Conservation (phyloP, 2,329 filamentous ascomycete genomes). For the Calonectria leucothoes region DNA sequence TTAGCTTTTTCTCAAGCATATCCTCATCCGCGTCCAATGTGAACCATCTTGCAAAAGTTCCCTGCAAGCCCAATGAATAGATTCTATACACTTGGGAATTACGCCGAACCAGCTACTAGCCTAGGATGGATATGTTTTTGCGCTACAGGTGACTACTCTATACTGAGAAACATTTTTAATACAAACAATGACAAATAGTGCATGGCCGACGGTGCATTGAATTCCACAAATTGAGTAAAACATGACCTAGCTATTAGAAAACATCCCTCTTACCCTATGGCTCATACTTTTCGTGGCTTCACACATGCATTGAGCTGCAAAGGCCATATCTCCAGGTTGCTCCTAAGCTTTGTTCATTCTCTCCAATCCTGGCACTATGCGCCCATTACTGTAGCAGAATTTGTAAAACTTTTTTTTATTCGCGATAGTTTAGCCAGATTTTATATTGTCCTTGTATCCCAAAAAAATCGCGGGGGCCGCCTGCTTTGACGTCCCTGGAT, state of each 20-base stretch:
- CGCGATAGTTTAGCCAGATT: conserved; percentile 64
- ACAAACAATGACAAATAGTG: not conserved
- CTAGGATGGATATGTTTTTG: too few relatives aligned
- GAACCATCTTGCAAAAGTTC: not conserved
- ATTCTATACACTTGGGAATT: too few relatives aligned
- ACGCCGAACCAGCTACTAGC: not conserved
- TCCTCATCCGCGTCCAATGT: too few relatives aligned
- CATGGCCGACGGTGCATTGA: not conserved
- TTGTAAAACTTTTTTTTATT: conserved; percentile 65
- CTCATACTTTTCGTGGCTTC: conserved; percentile 51
- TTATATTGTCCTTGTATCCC: conserved; percentile 74
- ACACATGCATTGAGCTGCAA: conserved; percentile 63
- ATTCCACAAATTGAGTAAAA: not conserved
- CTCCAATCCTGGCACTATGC: conserved; percentile 56
- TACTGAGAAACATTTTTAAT: too few relatives aligned
- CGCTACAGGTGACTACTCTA: too few relatives aligned
- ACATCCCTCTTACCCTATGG: not conserved
- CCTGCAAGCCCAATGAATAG: not conserved
- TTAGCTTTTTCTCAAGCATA: not conserved
- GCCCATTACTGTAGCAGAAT: conserved; percentile 65
- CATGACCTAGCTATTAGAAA: not conserved
- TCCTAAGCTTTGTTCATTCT: conserved; percentile 71
- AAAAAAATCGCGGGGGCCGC: conserved; percentile 73
- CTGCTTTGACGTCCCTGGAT: conserved; percentile 61
- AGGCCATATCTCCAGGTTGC: conserved; percentile 67